Percentiles rank a stretch among this genome's conserved stretches.
Evolutionary conservation across 768 basidiomycete genomes (phyloP).

Genomic region (Stropharia rugosoannulata): DNA sequence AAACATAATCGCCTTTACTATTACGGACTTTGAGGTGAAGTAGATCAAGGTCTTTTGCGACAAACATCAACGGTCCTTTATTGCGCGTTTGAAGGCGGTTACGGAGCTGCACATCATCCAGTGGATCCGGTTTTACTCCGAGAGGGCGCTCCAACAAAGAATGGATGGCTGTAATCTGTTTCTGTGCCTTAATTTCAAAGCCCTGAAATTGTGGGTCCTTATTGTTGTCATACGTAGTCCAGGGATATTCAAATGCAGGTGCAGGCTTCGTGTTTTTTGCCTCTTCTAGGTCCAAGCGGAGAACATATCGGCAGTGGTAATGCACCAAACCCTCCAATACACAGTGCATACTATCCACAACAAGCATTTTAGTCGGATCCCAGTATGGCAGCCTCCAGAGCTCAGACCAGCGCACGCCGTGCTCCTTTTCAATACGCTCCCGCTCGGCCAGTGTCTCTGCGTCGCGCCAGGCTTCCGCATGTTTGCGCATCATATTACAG

Average conservation of each 20-base stretch:
- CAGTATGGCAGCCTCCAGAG: slow-evolving; percentile 32
- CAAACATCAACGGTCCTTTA: too few relatives aligned
- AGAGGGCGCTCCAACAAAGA: too few relatives aligned
- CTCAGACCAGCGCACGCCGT: slow-evolving; percentile 26
- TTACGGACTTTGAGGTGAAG: too few relatives aligned
- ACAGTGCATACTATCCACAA: slow-evolving; percentile 33
- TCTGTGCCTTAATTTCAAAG: too few relatives aligned
- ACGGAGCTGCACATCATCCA: too few relatives aligned
- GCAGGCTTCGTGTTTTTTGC: neutral
- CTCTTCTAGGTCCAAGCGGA: neutral
- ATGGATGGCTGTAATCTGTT: too few relatives aligned
- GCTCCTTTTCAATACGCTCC: neutral
- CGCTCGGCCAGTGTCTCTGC: neutral
- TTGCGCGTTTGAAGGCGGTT: too few relatives aligned
- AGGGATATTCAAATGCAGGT: slow-evolving; percentile 1
- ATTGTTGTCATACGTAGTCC: neutral
- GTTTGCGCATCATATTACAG: neutral
- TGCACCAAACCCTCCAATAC: slow-evolving; percentile 21
- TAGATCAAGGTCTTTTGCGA: too few relatives aligned
- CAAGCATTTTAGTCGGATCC: slow-evolving; percentile 23
- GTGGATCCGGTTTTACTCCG: too few relatives aligned
- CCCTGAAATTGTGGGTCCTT: too few relatives aligned
- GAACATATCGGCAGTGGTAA: slow-evolving; percentile 19
- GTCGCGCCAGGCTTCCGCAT: neutral
- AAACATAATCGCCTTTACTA: too few relatives aligned